Base-by-base conservation (phyloP, 768 basidiomycete species). In the Dioszegia hungarica region DNA sequence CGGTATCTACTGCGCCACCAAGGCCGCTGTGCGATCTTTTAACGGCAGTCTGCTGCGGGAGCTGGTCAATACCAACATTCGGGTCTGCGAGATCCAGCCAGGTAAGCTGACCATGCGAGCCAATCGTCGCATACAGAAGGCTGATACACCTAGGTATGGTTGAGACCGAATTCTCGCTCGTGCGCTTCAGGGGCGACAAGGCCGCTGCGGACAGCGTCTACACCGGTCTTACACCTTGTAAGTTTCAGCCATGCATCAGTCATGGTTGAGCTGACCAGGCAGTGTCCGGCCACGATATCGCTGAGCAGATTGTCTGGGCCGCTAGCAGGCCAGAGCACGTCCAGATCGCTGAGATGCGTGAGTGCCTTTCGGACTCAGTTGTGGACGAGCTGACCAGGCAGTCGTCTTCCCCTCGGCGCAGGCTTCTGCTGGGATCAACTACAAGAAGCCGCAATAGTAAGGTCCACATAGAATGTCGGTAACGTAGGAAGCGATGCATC, bases 221-320 rank as follows among this genome's bases (percentile, higher is more conserved):
- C 75, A 81, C 88, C 29, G 94, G 93, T 44, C 74, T 94, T 25
- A 82, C 89, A 58, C 92, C 92, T 60, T 74, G 92, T 93, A 71
- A 75, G 88, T 79, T 45, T 48, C 17, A 40, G n/a, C 24, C 14
- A 25, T 28, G 40, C 12, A 53, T 11, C 25, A 45, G 49, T 45
- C 20, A 31, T 10, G 5, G 34, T 34, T 20, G 10, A 49, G 14
- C 60, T 51, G 24, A 51, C 15, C 33, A 12, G 19, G 11, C 67
- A 92, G 89, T 94, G 75, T 81, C 82, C 5, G 85, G 86, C 6
- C 81, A 86, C 58, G 92, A 97, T 70, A 87, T 97, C 43, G 95
- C 95, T 1, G 95, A 99, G 74, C 92, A 98, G 77, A 93, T 99
- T 68, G 91, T 94, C 19, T 99, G 94, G 94, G 86, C 86, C 14